Evolutionary conservation across 2,329 filamentous ascomycete genomes (phyloP).

Genomic region (Fusarium coffeatum): DNA sequence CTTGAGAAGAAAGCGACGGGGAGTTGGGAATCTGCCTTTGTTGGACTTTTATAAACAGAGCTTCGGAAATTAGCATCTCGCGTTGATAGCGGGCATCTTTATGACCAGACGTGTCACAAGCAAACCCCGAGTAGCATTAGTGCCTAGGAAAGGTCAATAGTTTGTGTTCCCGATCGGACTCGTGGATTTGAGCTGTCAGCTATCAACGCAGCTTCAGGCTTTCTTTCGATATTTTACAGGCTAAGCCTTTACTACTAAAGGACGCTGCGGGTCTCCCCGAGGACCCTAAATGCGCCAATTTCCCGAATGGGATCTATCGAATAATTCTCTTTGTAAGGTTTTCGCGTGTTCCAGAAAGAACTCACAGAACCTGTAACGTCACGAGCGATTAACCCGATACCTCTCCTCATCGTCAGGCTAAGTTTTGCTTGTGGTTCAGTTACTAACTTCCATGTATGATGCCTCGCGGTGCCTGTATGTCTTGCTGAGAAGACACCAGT

Average conservation of each 20-base stretch:
- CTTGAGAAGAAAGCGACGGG: background rate
- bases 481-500: too few relatives aligned
- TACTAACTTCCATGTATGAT: too few relatives aligned
- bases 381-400: too few relatives aligned
- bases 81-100: too few relatives aligned
- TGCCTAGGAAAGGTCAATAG: background rate
- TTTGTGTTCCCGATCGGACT: background rate
- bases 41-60: background rate
- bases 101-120: too few relatives aligned
- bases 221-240: background rate
- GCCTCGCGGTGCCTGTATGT: too few relatives aligned
- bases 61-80: background rate
- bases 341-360: background rate
- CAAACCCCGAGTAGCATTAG: too few relatives aligned
- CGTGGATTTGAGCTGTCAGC: background rate
- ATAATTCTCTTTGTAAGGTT: background rate
- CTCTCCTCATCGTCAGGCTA: too few relatives aligned
- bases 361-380: too few relatives aligned
- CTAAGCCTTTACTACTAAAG: accelerated
- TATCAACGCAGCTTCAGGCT: background rate
- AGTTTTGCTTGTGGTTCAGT: too few relatives aligned
- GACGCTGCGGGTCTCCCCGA: background rate
- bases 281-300: background rate
- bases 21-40: background rate
- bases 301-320: background rate